A percentile compares a stretch with the other conserved stretches of the same genome.
These are phyloP conservation scores for Osmanthus fragrans DNA, from an alignment of 257 asterid genomes.

Conservation along the genomic window DNA sequence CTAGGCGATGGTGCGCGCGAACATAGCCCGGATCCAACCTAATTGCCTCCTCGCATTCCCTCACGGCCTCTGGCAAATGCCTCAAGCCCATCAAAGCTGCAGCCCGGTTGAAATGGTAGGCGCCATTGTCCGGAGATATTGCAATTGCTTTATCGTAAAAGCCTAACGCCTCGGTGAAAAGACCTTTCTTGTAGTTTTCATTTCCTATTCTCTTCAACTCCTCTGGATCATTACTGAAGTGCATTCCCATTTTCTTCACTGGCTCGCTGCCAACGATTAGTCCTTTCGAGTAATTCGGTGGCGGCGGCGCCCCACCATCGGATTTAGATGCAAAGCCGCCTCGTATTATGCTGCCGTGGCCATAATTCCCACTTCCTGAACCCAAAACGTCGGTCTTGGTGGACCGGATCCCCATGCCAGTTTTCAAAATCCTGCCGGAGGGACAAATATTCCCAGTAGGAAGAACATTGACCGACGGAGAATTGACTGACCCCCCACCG, in stretches of 20 bases:
- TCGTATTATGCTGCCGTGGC: conserved; percentile 85
- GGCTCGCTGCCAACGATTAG: conserved; percentile 46
- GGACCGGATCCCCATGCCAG: conserved; percentile 55
- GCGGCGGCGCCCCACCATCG: conserved; percentile 25
- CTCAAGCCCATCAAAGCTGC: conserved; percentile 77
- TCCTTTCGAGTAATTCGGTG: conserved; percentile 38
- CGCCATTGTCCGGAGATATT: conserved; percentile 61
- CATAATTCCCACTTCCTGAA: conserved; percentile 59
- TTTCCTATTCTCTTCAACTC: conserved; percentile 83
- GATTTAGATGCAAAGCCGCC: conserved; percentile 45
- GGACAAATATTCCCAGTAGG: conserved; percentile 86
- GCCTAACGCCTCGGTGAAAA: conserved; percentile 62
- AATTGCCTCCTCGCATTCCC: conserved; percentile 88
- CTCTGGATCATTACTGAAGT: conserved; percentile 62
- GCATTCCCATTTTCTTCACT: conserved; percentile 32
- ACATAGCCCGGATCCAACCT: conserved; percentile 80
- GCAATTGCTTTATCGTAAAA: conserved; percentile 80
- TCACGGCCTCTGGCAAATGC: conserved; percentile 62
- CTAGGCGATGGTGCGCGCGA: conserved; percentile 88
- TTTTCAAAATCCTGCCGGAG: conserved; percentile 56
- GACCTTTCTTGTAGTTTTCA: conserved; percentile 65
- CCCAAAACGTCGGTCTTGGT: conserved; percentile 63
- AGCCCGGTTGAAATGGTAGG: conserved; percentile 73
- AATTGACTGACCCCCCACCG: conserved; percentile 53
- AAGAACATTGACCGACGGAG: conserved; percentile 46